These are phyloP conservation scores for Clarireedia hainanense DNA, from an alignment of 2,329 filamentous ascomycete genomes.

Conservation along the genomic window DNA sequence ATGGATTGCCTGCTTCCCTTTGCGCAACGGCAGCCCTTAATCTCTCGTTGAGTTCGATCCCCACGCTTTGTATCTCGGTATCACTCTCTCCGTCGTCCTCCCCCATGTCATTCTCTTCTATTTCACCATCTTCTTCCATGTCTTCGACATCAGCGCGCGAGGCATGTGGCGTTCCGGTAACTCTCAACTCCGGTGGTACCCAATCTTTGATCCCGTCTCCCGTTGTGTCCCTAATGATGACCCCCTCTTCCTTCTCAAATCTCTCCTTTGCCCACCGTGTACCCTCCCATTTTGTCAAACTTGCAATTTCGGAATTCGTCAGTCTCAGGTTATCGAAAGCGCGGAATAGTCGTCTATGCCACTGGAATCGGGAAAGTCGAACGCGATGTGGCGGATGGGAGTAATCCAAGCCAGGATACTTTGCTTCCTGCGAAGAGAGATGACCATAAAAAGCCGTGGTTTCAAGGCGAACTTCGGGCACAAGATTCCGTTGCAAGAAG, in stretches of 20 bases:
- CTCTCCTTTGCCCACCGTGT: conserved; percentile 77
- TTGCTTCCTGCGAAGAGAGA: conserved; percentile 70
- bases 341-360: conserved; percentile 68
- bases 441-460: conserved; percentile 68
- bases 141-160: conserved; percentile 25
- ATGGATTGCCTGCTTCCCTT: conserved; percentile 51
- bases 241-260: conserved; percentile 67
- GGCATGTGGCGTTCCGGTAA: conserved; percentile 12
- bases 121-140: conserved; percentile 28
- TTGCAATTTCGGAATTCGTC: conserved; percentile 61
- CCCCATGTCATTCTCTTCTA: conserved; percentile 28
- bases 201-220: conserved; percentile 59
- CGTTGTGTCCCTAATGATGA: conserved; percentile 63
- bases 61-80: conserved; percentile 49
- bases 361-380: conserved; percentile 68
- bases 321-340: conserved; percentile 64
- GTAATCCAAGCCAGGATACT: conserved; percentile 77
- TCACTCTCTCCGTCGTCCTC: conserved; percentile 44
- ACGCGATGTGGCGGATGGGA: conserved; percentile 64
- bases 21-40: conserved; percentile 56
- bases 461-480: conserved; percentile 68
- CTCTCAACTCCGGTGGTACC: conserved; percentile 39
- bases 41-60: conserved; percentile 54
- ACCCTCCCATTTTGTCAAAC: conserved; percentile 74
- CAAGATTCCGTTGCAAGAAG: conserved; percentile 62